Base-by-base conservation (phyloP, 257 asterid species). In the Nyctanthes arbortristis region DNA sequence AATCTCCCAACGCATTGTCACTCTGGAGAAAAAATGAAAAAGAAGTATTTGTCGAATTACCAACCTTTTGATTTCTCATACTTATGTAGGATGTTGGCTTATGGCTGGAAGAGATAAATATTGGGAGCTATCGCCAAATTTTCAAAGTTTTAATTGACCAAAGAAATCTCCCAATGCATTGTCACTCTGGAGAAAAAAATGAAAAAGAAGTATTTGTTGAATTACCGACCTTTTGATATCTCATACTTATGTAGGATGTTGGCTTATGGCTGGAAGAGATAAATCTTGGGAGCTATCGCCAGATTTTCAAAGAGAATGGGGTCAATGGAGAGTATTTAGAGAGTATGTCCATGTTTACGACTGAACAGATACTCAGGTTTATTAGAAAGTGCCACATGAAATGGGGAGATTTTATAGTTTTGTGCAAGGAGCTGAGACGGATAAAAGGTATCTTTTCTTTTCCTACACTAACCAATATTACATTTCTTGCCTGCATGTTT, bases 341-440 rank as follows among this genome's bases (percentile, higher is more conserved):
- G 78, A 96, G 99, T 63, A 79, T 94, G 99, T 91, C 99, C 0
- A 89, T 89, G 97, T 94, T 94, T 77, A 91, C 99, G 11, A 91
- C 99, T 43, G 99, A 94, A 74, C 99, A 94, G 84, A 94, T 94
- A 72, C 97, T 94, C 55, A 85, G 99, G 74, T 94, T 94, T 83
- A 94, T 94, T 77, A 85, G 99, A 85, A 87, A 85, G 81, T 94
- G 99, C 84, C 99, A 94, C 87, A 88, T 94, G 99, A 94, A 91
- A 81, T 94, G 99, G 99, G 99, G 99, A 31, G 99, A 94, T 79
- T 94, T 94, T 74, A 94, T 94, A 73, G 89, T 91, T 74, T 81
- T 94, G 84, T 94, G 99, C 96, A 94, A 94, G 90, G 99, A 94
- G 93, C 91, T 94, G 74, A 91, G 99, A 81, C 85, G 97, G 84